phyloP scores from a whole-genome alignment of 208 protist species.

The Strigomonas oncopelti region DNA sequence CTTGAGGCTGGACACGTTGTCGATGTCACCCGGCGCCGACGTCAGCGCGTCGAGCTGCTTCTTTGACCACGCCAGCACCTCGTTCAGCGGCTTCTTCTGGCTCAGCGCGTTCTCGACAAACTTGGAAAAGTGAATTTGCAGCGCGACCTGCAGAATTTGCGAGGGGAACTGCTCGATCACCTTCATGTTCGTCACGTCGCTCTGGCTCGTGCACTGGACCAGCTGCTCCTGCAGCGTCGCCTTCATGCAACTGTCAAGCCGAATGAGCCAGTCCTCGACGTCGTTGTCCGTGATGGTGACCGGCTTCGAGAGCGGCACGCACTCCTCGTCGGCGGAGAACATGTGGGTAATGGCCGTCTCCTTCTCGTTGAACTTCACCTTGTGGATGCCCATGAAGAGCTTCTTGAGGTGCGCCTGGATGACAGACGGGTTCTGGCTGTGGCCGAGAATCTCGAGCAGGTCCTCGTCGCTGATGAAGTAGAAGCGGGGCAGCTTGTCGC shows the following conservation, averaged over 20 bases:
- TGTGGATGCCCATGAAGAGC: constrained; percentile 92
- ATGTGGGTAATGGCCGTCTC: constrained; percentile 86
- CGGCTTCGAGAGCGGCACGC: constrained; percentile 54
- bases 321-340: constrained; percentile 85
- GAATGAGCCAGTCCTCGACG: constrained; percentile 92
- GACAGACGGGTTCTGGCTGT: constrained; percentile 88
- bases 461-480: constrained; percentile 99
- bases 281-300: constrained; percentile 85
- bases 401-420: constrained; percentile 93
- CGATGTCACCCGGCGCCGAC: constrained; percentile 31
- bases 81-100: constrained; percentile 21
- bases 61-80: constrained; percentile 28
- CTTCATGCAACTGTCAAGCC: constrained; percentile 85
- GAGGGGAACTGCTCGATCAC: constrained; percentile 75
- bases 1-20: constrained; percentile 64
- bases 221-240: constrained; percentile 77
- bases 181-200: constrained; percentile 35
- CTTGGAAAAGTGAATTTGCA: constrained; percentile 81
- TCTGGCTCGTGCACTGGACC: constrained; percentile 41
- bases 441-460: constrained; percentile 97
- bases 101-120: constrained; percentile 65
- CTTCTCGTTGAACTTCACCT: constrained; percentile 76
- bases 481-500: constrained; percentile 92
- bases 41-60: constrained; percentile 73
- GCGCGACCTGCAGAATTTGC: constrained; percentile 84